phyloP scores from a whole-genome alignment of 306 rosid genomes.

The Vigna angularis region DNA sequence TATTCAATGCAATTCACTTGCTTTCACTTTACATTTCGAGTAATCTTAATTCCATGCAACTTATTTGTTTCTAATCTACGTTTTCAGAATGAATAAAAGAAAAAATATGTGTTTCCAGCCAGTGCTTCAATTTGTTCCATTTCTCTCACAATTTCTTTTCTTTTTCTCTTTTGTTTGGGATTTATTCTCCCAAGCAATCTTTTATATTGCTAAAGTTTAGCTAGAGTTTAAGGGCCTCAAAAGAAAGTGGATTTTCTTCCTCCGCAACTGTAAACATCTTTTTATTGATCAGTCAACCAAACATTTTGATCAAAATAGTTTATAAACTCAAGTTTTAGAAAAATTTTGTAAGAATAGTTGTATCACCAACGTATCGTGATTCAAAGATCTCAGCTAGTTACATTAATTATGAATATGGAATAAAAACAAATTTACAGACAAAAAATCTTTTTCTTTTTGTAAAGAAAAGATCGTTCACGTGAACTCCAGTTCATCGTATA shows the following conservation, averaged over 20 bases:
- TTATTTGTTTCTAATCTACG: no score
- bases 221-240: background rate
- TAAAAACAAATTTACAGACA: background rate
- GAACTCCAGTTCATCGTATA: background rate
- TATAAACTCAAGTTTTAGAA: no score
- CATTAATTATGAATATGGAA: background rate
- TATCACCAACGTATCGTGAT: background rate
- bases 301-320: no score
- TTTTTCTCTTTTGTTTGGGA: background rate
- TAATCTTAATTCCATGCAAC: no score
- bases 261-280: background rate
- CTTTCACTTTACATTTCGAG: no score
- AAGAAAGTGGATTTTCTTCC: no score
- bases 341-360: background rate
- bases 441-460: background rate
- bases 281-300: no score
- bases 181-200: background rate
- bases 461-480: background rate
- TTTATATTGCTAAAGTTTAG: background rate
- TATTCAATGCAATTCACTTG: no score
- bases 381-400: background rate
- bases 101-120: background rate
- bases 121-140: background rate
- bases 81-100: background rate
- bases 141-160: background rate